These are phyloP conservation scores for Hansenula sp. DNA, from an alignment of 1,139 yeast species.

Conservation along the genomic window DNA sequence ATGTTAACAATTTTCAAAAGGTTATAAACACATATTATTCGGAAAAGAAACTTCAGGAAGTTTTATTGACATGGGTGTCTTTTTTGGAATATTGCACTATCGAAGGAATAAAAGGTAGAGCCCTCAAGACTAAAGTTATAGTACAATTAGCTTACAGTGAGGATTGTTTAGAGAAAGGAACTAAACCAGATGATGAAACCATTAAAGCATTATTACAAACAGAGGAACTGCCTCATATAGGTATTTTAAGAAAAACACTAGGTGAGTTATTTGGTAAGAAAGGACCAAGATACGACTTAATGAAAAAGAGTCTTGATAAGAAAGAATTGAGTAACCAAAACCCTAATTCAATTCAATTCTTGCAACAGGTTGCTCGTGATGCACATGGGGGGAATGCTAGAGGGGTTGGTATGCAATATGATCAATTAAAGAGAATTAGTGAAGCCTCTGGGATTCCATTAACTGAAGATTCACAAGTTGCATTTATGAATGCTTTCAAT, in stretches of 20 bases:
- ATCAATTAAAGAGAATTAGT: constrained; percentile 1
- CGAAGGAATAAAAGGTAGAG: not conserved
- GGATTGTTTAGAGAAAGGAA: not conserved
- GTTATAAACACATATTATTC: constrained; percentile 8
- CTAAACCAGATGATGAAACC: constrained; percentile 2
- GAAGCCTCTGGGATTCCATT: constrained; percentile 9
- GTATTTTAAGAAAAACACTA: no score
- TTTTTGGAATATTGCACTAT: constrained; percentile 13
- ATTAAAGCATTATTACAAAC: constrained; percentile 2
- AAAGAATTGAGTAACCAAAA: no score
- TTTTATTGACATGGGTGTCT: constrained; percentile 20
- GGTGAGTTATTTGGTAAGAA: no score
- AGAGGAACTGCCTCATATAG: not conserved
- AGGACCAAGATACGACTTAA: no score
- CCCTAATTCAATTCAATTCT: no score
- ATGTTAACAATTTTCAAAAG: constrained; percentile 6
- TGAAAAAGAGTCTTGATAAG: no score
- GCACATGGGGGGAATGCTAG: no score
- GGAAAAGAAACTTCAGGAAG: constrained; percentile 10
- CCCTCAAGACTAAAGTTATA: not conserved
- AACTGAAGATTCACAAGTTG: constrained; percentile 15
- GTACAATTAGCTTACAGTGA: constrained; percentile 13
- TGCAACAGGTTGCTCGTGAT: no score
- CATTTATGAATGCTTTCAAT: constrained; percentile 31
- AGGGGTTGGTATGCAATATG: no score